Base-by-base conservation (phyloP, 805 yeast species). In the Yarrowia deformans region DNA sequence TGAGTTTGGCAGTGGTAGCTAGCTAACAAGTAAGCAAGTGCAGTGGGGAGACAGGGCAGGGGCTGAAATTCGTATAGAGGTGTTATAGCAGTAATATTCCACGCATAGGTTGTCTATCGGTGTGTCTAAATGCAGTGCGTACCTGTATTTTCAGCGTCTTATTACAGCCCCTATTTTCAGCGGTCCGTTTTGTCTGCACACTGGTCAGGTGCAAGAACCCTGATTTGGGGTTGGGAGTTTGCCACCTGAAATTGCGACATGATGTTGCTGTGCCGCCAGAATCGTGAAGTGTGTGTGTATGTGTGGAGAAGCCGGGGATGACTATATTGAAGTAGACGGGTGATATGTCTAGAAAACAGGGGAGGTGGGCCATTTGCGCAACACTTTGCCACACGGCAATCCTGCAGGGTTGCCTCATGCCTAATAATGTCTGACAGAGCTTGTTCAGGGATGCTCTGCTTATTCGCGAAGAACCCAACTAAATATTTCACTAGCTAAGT, bases 141-240 rank as follows among this genome's bases (percentile, higher is more conserved):
- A 10, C 13, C 46, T 23, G 18, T 12, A n/a, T 2, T 8, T 43
- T 18, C 49, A 12, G 49, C 7, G 54, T 16, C 13, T n/a, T 10
- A 34, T 3, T n/a, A 34, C 56, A 32, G 29, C 40, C 40, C 56
- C 58, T 52, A 52, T 52, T 35, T 8, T 35, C 7, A 8, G 23
- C 32, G 52, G 35, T 29, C n/a, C 35, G 18, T 48, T 14, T 14
- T 34, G 39, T 32, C 58, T 35, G 58, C 58, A 35, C 7, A 7
- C 23, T 50, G 58, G 58, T 52, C 58, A 52, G 42, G 29, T 52
- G 58, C 7, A 52, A 18, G 23, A 52, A 52, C 58, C 18, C 14
- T 18, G 42, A 52, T 52, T 50, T 35, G 16, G 16, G 29, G 32
- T 50, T 52, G 58, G 58, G 58, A 52, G 58, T 52, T 52, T 52